Evolutionary conservation across 2,329 filamentous ascomycete species (phyloP), one percentile per base, ranked within the genome.

Genomic region (Alternaria atra): DNA sequence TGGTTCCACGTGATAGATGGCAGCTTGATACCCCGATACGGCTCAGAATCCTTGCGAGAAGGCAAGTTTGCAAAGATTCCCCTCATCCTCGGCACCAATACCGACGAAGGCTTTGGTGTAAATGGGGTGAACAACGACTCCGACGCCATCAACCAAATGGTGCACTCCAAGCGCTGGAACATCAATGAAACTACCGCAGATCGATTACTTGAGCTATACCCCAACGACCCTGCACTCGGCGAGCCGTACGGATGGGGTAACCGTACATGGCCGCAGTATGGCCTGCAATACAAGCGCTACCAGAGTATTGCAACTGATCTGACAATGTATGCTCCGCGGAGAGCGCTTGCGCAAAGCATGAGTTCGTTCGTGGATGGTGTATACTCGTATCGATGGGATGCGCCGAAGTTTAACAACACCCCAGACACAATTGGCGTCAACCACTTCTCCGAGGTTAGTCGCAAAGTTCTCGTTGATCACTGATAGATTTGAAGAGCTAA

Each of bases 31-130:
- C 60, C 69, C 0, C 64, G 64, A 4, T 67, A 63, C n/a, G 70
- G 71, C 1, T 84, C 83, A 60, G 46, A 69, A 42, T 71, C 72
- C 2, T 58, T 74, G 15, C 46, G 23, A 0, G 29, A 81, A 4
- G 87, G 87, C 51, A 82, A 82, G 8, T 90, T 91, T 64, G 84
- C 89, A 54, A 84, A 86, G 47, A 85, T 91, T 0, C 87, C 88
- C 0, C 82, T 90, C 30, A 80, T 91, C 2, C 78, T 85, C 25
- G 89, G 90, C 2, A 84, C 83, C 17, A 91, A 90, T 70, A 85
- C 84, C 0, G 89, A 91, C 65, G 89, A 92, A 72, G 89, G 87
- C 0, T 85, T 85, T 2, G 79, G 80, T 2, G 89, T 89, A 60
- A 84, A 60, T 15, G 80, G 81, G 1, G 82, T 83, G 2, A 77